Evolutionary conservation across 495 filamentous ascomycete genomes (phyloP), one percentile per base, ranked within the genome.

Genomic region (Ascodesmis nigricans): DNA sequence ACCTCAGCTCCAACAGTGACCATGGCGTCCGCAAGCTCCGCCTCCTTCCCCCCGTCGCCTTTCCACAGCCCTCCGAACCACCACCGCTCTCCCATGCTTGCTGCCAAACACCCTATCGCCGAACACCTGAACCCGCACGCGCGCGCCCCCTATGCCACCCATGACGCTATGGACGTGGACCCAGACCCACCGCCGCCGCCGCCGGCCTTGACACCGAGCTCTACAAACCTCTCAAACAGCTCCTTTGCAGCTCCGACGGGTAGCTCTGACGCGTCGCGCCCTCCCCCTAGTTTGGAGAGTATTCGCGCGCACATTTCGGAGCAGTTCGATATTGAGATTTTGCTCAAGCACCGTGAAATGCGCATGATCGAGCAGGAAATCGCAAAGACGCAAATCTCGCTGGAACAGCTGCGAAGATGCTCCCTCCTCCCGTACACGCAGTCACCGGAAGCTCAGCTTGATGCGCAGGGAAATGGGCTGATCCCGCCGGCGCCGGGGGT

Each of bases 291-390:
- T 26, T 17, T 52, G 11, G 50, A 56, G 24, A 46, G 38, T 27
- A 59, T 79, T 35, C 72, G 67, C 43, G 71, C 87, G 25, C 69
- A 64, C 5, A 73, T 93, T 45, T 73, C 81, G 45, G 66, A 75
- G 25, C 78, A 93, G 55, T 71, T 97, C 54, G 74, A 77, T 45
- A 68, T 90, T 39, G 81, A 95, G 57, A 83, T 95, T 26, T 58
- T 93, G 36, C 56, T 91, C 44, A 97, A 93, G 60, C 87, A 97
- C 51, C 69, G 83, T 42, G 87, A 97, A 58, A 58, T 93, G 17
- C 77, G 81, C 10, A 63, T 91, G 38, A 91, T 97, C 55, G 79
- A 95, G 53, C 82, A 92, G 55, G 83, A 95, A 55, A 67, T 95
- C 40, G 82, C 80, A 44, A 92, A 91, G 61, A 92, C 83, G 45